These are phyloP conservation scores for Trapa bicornis DNA, from an alignment of 345 rosid species.

Conservation along the genomic window DNA sequence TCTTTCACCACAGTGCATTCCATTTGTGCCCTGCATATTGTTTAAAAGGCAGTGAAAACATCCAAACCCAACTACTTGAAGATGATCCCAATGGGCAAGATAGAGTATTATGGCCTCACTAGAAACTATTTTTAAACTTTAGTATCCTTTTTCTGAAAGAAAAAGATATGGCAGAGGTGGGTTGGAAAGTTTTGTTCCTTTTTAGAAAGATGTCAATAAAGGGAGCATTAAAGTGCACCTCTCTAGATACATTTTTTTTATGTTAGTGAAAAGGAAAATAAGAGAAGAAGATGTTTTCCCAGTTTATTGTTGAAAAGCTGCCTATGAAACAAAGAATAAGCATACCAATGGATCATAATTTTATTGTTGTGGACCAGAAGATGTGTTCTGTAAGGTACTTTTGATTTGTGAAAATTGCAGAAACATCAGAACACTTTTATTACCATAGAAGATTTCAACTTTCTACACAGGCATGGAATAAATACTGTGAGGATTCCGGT, in stretches of 20 bases:
- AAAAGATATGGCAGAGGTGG: too few species aligned
- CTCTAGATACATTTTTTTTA: not conserved
- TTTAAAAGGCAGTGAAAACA: not conserved
- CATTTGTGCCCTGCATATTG: not conserved
- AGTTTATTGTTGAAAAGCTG: not conserved
- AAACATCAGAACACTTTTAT: slow-evolving; percentile 46
- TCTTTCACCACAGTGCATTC: not conserved
- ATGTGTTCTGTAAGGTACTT: not conserved
- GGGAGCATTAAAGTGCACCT: not conserved
- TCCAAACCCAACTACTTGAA: not conserved
- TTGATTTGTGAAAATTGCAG: slow-evolving; percentile 23
- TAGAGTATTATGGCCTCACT: not conserved
- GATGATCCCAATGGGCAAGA: not conserved
- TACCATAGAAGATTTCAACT: slow-evolving; percentile 46
- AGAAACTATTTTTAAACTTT: not conserved
- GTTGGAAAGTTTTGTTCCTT: not conserved
- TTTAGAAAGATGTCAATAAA: not conserved
- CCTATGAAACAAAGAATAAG: not conserved
- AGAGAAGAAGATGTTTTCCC: not conserved
- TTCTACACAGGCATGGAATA: slow-evolving; percentile 47
- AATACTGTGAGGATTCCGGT: slow-evolving; percentile 65
- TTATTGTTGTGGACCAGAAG: not conserved
- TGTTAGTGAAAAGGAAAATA: not conserved
- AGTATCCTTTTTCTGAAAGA: not conserved
- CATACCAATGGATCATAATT: not conserved